Percentiles rank a stretch among this genome's conserved stretches.
Conservation (phyloP, 108 stramenopile species). For the Skeletonema potamos region DNA sequence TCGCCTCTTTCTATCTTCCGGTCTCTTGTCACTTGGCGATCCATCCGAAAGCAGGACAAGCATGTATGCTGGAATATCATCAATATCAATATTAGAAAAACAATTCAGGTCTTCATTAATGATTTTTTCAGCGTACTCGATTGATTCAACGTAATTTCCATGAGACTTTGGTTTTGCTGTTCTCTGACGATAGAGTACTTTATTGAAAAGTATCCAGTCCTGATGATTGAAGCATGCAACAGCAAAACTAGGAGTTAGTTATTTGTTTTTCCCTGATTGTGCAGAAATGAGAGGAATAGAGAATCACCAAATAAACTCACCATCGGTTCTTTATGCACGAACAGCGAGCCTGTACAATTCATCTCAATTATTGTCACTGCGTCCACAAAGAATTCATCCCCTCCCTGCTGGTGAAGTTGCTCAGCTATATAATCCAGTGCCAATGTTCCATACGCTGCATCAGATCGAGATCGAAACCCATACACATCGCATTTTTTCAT, state of each 20-base stretch:
- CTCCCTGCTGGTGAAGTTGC: slow-evolving; percentile 48
- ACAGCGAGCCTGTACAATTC: slow-evolving; percentile 25
- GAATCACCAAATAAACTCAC: too few relatives aligned
- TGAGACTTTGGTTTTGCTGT: slow-evolving; percentile 28
- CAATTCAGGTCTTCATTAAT: slow-evolving; percentile 17
- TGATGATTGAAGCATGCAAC: too few relatives aligned
- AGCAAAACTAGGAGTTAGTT: too few relatives aligned
- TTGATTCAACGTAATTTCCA: slow-evolving; percentile 36
- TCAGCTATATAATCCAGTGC: slow-evolving; percentile 67
- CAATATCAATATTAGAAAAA: slow-evolving; percentile 22
- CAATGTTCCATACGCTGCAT: slow-evolving; percentile 50
- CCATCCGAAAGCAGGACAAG: slow-evolving; percentile 41
- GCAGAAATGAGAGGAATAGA: too few relatives aligned
- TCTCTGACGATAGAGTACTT: slow-evolving; percentile 39
- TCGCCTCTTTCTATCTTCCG: not conserved
- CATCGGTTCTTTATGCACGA: slow-evolving; percentile 50
- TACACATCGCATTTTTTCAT: slow-evolving; percentile 52
- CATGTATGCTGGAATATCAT: slow-evolving; percentile 40
- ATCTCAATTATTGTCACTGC: slow-evolving; percentile 63
- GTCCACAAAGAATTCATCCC: slow-evolving; percentile 47
- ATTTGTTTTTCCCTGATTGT: too few relatives aligned
- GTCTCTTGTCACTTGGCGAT: slow-evolving; percentile 29
- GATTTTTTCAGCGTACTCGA: slow-evolving; percentile 16
- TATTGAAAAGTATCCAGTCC: slow-evolving; percentile 71
- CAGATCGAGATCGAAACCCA: slow-evolving; percentile 47